Conservation (phyloP, 1,139 yeast species). For the Zygoascus sp. region DNA sequence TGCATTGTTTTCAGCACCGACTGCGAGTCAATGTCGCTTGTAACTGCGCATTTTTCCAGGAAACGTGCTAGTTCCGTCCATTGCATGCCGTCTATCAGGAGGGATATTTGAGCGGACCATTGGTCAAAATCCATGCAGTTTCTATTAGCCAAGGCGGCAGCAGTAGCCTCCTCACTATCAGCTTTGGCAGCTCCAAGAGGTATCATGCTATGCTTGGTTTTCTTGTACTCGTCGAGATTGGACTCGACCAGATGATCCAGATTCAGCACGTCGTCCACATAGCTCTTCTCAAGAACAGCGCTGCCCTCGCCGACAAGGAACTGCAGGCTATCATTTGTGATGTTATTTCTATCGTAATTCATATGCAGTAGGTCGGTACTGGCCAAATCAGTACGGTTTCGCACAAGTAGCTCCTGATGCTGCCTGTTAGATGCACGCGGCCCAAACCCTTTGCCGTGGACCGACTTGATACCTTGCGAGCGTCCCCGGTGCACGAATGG, state of each 20-base stretch:
- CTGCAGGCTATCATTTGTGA: conserved; percentile 6
- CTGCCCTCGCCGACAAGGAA: conserved; percentile 5
- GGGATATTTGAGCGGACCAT: not conserved
- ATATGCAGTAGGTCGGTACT: not conserved
- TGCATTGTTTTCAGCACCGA: not conserved
- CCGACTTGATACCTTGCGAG: not conserved
- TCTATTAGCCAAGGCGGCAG: not conserved
- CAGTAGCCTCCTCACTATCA: not conserved
- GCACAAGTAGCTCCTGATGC: not conserved
- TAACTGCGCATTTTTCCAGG: conserved; percentile 7
- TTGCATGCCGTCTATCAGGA: not conserved
- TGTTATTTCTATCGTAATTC: not conserved
- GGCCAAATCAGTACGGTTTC: not conserved
- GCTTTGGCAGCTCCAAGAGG: not conserved
- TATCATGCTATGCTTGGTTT: not conserved
- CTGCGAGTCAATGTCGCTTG: not conserved
- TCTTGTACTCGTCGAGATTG: not conserved
- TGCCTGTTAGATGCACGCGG: not conserved
- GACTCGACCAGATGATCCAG: conserved; percentile 4
- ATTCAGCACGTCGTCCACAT: conserved; percentile 3
- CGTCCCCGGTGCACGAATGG: too few species aligned
- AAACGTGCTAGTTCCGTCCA: conserved; percentile 6
- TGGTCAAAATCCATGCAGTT: not conserved
- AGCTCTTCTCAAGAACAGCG: conserved; percentile 9
- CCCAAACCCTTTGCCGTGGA: conserved; percentile 1